Conservation (phyloP, 225 moss, liverwort and hornwort species). For the Pleurozium schreberi region DNA sequence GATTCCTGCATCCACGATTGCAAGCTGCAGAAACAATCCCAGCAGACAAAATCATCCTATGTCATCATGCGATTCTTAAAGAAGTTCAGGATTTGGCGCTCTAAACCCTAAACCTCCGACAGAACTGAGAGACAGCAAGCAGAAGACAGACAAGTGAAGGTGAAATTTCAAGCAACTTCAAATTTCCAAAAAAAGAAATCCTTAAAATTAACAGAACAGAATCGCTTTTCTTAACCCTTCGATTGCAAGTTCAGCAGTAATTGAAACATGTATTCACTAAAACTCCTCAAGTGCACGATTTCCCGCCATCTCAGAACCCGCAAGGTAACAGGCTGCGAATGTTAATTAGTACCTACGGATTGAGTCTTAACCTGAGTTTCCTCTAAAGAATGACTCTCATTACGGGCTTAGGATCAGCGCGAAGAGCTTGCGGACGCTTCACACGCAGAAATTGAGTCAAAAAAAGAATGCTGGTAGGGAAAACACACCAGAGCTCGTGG, state of each 20-base stretch:
- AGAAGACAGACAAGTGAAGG: neutral
- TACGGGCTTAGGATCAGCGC: too few species aligned
- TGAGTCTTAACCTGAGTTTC: too few species aligned
- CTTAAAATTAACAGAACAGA: neutral
- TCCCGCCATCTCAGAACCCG: too few species aligned
- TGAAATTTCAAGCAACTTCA: neutral
- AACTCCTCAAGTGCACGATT: too few species aligned
- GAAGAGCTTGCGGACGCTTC: too few species aligned
- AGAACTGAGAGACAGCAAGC: neutral
- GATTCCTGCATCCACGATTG: slow-evolving; percentile 59
- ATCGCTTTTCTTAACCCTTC: too few species aligned
- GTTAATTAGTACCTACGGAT: too few species aligned
- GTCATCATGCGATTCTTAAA: neutral
- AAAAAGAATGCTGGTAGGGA: too few species aligned
- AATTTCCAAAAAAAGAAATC: neutral
- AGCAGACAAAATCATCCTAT: neutral
- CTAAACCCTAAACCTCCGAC: neutral
- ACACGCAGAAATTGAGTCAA: too few species aligned
- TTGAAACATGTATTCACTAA: neutral
- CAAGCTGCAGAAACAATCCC: slow-evolving; percentile 18
- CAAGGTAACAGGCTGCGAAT: too few species aligned
- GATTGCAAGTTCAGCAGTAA: neutral
- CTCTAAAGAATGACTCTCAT: too few species aligned
- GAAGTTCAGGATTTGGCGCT: neutral
- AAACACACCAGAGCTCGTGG: slow-evolving; percentile 51